Conservation (phyloP, 2,329 filamentous ascomycete genomes). For the Fusarium kyushuense region DNA sequence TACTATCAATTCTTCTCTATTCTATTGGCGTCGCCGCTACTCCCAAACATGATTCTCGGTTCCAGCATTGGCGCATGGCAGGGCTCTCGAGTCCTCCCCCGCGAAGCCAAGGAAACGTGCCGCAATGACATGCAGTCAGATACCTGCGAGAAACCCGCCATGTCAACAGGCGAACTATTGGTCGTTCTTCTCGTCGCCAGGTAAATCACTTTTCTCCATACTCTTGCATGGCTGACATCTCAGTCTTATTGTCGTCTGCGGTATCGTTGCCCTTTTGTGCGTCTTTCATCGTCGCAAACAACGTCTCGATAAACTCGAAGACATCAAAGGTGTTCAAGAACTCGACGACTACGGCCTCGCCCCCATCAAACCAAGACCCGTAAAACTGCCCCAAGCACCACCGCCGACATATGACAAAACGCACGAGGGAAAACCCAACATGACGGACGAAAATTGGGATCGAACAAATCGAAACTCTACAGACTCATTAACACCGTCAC, state of each 20-base stretch:
- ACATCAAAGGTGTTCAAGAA: conserved; percentile 44
- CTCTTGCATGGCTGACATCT: conserved; percentile 3
- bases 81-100: conserved; percentile 37
- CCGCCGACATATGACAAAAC: conserved; percentile 28
- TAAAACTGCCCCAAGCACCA: conserved; percentile 35
- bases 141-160: conserved; percentile 42
- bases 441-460: conserved; percentile 17
- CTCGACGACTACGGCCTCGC: conserved; percentile 47
- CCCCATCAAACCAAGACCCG: conserved; percentile 3
- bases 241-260: conserved; percentile 23
- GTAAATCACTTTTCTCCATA: conserved; percentile 14
- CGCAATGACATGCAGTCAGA: conserved; percentile 26
- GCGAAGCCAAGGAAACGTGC: conserved; percentile 39
- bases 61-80: conserved; percentile 19
- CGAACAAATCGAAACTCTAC: conserved; percentile 27
- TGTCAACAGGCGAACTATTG: conserved; percentile 30
- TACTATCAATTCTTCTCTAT: conserved; percentile 17
- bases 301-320: conserved; percentile 38
- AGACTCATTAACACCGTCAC: conserved; percentile 43
- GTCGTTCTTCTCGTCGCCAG: conserved; percentile 30
- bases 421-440: conserved; percentile 13
- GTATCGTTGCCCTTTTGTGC: conserved; percentile 36
- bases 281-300: conserved; percentile 40
- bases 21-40: background rate
- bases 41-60: conserved; percentile 33